Evolutionary conservation across 2,329 filamentous ascomycete species (phyloP).

Genomic region (Cladosporium cucumerinum): DNA sequence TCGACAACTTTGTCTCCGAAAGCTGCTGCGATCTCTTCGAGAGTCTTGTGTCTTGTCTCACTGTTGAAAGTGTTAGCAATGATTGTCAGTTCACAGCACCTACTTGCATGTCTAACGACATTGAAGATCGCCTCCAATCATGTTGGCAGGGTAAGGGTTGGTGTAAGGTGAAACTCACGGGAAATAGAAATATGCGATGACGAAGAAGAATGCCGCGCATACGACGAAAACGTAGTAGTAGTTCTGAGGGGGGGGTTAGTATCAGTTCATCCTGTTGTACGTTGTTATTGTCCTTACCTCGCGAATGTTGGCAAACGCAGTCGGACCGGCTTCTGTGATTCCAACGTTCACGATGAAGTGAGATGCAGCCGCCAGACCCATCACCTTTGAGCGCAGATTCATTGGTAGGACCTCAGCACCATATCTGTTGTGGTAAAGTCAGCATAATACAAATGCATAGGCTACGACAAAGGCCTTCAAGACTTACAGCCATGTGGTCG

Average conservation of each 20-base stretch:
- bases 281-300: background rate
- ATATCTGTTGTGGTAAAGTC: conserved; percentile 32
- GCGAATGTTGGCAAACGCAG: conserved; percentile 54
- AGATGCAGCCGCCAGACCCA: conserved; percentile 53
- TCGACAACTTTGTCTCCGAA: conserved; percentile 34
- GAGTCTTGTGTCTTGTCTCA: conserved; percentile 31
- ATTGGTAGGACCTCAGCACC: conserved; percentile 56
- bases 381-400: conserved; percentile 52
- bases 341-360: conserved; percentile 53
- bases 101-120: too few relatives aligned
- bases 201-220: conserved; percentile 51
- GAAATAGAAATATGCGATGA: conserved; percentile 54
- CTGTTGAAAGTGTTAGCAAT: conserved; percentile 4
- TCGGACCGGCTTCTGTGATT: conserved; percentile 44
- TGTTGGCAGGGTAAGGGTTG: conserved; percentile 6
- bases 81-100: background rate
- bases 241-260: conserved; percentile 41
- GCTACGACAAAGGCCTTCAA: background rate
- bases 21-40: conserved; percentile 33
- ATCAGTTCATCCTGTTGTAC: rapidly evolving
- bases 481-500: conserved; percentile 24
- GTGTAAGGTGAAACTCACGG: conserved; percentile 38
- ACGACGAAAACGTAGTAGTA: conserved; percentile 60
- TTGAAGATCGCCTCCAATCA: background rate
- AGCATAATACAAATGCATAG: conserved; percentile 34